Percentiles rank a stretch among this genome's conserved stretches.
These are phyloP conservation scores for Cenchrus fungigraminus DNA, from an alignment of 176 grass and related monocot species.

Conservation along the genomic window DNA sequence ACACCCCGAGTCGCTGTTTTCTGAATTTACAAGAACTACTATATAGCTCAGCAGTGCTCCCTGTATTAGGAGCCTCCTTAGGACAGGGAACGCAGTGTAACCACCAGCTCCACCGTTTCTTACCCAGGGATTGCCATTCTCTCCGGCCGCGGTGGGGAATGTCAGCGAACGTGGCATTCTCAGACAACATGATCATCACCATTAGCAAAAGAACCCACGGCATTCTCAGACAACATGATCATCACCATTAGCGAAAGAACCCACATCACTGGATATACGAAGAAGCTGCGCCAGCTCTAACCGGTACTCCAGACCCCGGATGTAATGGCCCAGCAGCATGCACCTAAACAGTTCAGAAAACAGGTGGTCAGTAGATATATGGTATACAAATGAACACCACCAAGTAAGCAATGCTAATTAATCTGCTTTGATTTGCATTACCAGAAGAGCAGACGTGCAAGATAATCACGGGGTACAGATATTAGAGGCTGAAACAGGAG, in stretches of 20 bases:
- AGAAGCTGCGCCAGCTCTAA: constrained; percentile 76
- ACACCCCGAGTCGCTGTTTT: constrained; percentile 34
- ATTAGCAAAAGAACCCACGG: constrained; percentile 43
- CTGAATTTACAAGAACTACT: constrained; percentile 47
- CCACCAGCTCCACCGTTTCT: not conserved
- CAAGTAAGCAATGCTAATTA: not conserved
- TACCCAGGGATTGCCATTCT: constrained; percentile 5
- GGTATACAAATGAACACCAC: not conserved
- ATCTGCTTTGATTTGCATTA: constrained; percentile 41
- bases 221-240: constrained; percentile 53
- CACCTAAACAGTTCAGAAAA: constrained; percentile 62
- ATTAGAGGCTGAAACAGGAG: constrained; percentile 81
- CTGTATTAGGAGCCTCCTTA: constrained; percentile 12
- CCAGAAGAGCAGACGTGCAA: constrained; percentile 97
- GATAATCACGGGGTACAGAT: constrained; percentile 83
- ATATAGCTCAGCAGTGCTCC: constrained; percentile 4
- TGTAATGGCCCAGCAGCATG: constrained; percentile 94
- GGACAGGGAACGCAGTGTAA: not conserved
- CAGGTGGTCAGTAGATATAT: not conserved
- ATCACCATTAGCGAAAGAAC: constrained; percentile 45
- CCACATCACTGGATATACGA: constrained; percentile 50
- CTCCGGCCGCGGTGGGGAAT: not conserved
- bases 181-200: constrained; percentile 57
- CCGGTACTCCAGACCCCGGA: constrained; percentile 88
- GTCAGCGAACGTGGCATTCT: constrained; percentile 19